Conservation (phyloP, 257 asterid genomes). For the Scutellaria barbata region DNA sequence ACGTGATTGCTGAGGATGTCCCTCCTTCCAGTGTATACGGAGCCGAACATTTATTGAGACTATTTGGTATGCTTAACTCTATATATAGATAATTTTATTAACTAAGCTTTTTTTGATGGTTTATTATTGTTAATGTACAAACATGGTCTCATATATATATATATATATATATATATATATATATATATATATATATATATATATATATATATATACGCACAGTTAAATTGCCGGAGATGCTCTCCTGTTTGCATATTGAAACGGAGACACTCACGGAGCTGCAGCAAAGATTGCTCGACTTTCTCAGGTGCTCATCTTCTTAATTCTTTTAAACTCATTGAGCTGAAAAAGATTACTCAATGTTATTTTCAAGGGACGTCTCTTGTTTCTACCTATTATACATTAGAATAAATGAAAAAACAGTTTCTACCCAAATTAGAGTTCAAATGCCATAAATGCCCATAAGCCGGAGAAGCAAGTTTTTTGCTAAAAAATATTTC, state of each 20-base stretch:
- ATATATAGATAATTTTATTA: neutral
- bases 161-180: too few species aligned
- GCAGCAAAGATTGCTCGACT: constrained; percentile 53
- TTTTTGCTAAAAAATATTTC: too few species aligned
- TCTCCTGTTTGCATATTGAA: constrained; percentile 50
- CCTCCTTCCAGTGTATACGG: constrained; percentile 74
- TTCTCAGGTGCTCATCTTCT: constrained; percentile 55
- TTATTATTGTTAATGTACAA: neutral
- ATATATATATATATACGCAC: constrained; percentile 38
- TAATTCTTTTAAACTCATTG: too few species aligned
- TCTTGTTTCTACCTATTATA: too few species aligned
- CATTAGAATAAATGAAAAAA: too few species aligned
- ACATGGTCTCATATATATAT: constrained; percentile 28
- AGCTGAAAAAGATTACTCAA: too few species aligned
- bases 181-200: too few species aligned
- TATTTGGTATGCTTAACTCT: constrained; percentile 59
- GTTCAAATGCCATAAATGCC: too few species aligned
- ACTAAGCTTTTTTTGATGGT: neutral
- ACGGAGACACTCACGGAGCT: constrained; percentile 51
- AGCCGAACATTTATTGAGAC: constrained; percentile 80
- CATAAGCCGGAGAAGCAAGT: too few species aligned
- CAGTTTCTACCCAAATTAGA: too few species aligned
- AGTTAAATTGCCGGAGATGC: constrained; percentile 80
- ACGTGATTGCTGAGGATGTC: constrained; percentile 42
- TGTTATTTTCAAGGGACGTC: too few species aligned